phyloP scores from a whole-genome alignment of 768 basidiomycete genomes.

The Trametes villosa region DNA sequence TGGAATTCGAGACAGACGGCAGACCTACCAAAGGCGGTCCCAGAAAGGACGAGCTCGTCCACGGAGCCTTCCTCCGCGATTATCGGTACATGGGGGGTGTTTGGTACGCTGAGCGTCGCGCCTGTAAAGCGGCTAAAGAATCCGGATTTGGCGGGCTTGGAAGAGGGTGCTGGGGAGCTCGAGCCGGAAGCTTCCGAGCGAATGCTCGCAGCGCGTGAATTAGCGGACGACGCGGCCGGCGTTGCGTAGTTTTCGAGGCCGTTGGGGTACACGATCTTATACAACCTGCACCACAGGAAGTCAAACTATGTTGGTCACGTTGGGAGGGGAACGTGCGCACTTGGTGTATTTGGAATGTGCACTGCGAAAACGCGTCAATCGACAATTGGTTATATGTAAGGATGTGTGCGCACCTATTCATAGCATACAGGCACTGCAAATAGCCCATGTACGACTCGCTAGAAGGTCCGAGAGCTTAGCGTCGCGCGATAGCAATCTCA shows the following conservation, averaged over 20 bases:
- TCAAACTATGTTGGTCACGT: slow-evolving; percentile 10
- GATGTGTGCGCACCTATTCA: slow-evolving; percentile 53
- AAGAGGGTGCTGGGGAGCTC: slow-evolving; percentile 10
- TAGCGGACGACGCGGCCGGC: slow-evolving; percentile 29
- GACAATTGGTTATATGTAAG: neutral
- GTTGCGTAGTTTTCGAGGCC: slow-evolving; percentile 34
- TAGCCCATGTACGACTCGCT: slow-evolving; percentile 83
- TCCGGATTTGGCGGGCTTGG: slow-evolving; percentile 20
- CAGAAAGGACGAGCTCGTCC: slow-evolving; percentile 75
- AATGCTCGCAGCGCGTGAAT: slow-evolving; percentile 32
- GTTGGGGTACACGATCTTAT: slow-evolving; percentile 35
- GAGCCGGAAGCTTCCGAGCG: slow-evolving; percentile 27
- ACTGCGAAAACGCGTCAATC: slow-evolving; percentile 34
- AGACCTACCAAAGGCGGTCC: slow-evolving; percentile 70
- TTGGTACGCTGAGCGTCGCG: slow-evolving; percentile 26
- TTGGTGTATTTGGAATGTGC: slow-evolving; percentile 79
- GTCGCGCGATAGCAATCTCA: slow-evolving; percentile 1
- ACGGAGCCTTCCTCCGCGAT: slow-evolving; percentile 53
- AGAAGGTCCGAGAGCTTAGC: neutral
- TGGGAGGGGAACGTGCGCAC: slow-evolving; percentile 37
- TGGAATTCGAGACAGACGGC: neutral
- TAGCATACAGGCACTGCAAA: slow-evolving; percentile 71
- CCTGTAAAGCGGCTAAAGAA: slow-evolving; percentile 36
- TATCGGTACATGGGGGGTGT: slow-evolving; percentile 28
- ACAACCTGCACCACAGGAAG: slow-evolving; percentile 25